A percentile compares a stretch with the other conserved stretches of the same genome.
Evolutionary conservation across 2,329 filamentous ascomycete species (phyloP).

Genomic region (Alternaria tenuissima): DNA sequence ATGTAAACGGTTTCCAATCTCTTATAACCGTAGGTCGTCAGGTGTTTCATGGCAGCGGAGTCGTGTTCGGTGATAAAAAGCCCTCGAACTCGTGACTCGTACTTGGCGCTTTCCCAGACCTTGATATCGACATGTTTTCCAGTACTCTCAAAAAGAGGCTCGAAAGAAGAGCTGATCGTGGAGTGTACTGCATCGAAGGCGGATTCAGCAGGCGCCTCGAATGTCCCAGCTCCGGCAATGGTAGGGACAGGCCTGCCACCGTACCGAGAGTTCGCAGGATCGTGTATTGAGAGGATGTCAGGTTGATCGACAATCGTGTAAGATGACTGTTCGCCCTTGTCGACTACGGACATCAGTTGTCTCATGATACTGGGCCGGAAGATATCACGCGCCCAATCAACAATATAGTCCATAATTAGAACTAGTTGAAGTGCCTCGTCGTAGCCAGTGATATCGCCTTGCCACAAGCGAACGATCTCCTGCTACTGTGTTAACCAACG

Average conservation of each 20-base stretch:
- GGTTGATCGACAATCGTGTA: constrained; percentile 2
- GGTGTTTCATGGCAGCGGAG: neutral
- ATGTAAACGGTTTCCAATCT: neutral
- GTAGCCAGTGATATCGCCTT: constrained; percentile 22
- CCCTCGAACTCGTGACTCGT: constrained; percentile 7
- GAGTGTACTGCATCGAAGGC: neutral
- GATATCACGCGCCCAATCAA: constrained; percentile 32
- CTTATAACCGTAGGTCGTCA: neutral
- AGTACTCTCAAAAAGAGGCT: neutral
- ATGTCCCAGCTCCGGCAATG: neutral
- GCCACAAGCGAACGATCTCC: constrained; percentile 21
- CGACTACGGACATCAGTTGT: constrained; percentile 21
- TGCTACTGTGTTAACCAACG: neutral
- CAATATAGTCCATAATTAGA: constrained; percentile 32
- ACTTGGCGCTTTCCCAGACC: constrained; percentile 1
- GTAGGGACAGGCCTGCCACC: constrained; percentile 1
- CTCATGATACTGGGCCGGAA: constrained; percentile 26
- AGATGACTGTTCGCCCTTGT: neutral
- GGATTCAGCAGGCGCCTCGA: neutral
- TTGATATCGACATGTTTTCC: neutral
- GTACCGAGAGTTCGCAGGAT: neutral
- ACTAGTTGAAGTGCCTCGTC: constrained; percentile 30
- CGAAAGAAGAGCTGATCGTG: neutral
- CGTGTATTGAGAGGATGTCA: constrained; percentile 1
- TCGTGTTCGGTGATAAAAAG: constrained; percentile 4